phyloP scores from a whole-genome alignment of 768 basidiomycete species.

The Pleurotus sapidus region DNA sequence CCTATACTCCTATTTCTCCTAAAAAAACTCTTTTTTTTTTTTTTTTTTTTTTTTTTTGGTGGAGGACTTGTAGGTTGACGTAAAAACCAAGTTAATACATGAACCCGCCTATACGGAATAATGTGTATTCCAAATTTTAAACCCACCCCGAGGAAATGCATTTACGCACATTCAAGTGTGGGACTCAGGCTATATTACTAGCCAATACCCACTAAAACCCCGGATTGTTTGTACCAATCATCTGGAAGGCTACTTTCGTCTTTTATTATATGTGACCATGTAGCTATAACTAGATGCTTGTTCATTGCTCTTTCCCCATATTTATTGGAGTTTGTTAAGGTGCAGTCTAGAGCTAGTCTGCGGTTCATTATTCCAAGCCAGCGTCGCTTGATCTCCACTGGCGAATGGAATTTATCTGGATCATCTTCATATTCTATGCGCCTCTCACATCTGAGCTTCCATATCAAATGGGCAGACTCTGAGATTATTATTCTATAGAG shows the following conservation, averaged over 20 bases:
- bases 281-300: not conserved
- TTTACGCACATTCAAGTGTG: conserved; percentile 10
- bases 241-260: conserved; percentile 10
- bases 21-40: too few relatives aligned
- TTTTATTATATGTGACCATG: conserved; percentile 10
- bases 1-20: too few relatives aligned
- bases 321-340: not conserved
- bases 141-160: conserved; percentile 12
- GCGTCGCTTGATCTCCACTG: conserved; percentile 4
- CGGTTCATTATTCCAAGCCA: conserved; percentile 12
- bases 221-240: conserved; percentile 10
- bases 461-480: conserved; percentile 17
- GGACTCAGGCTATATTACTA: conserved; percentile 7
- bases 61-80: too few relatives aligned
- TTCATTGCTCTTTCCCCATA: conserved; percentile 9
- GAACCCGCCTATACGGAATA: too few relatives aligned
- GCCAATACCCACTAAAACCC: conserved; percentile 21
- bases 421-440: conserved; percentile 8
- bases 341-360: conserved; percentile 4
- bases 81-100: too few relatives aligned
- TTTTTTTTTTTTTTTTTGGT: too few relatives aligned
- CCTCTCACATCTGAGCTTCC: conserved; percentile 16
- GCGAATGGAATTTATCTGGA: not conserved
- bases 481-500: conserved; percentile 15
- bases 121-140: too few relatives aligned